Evolutionary conservation across 208 protist genomes (phyloP).

Genomic region (Leishmania mexicana): DNA sequence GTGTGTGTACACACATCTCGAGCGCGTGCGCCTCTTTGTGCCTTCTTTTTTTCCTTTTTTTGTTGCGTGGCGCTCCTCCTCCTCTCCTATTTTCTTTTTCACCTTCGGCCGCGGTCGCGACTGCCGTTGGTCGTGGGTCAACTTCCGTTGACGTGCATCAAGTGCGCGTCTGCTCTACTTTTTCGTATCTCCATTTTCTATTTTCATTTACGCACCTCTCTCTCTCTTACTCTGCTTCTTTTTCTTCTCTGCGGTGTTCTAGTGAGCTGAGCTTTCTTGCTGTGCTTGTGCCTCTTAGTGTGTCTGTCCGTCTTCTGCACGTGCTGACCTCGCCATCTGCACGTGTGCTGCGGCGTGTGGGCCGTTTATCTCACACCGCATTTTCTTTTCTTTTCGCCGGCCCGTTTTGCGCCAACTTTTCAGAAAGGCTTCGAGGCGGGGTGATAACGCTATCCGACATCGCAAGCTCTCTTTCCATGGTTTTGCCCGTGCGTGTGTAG

Average conservation of each 20-base stretch:
- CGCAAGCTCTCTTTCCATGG: background rate
- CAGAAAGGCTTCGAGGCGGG: background rate
- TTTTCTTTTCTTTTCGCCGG: background rate
- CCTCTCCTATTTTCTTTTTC: background rate
- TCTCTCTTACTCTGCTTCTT: slow-evolving; percentile 5
- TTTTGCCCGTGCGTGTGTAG: background rate
- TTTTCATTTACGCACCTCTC: background rate
- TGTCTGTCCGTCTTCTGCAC: background rate
- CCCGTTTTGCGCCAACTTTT: background rate
- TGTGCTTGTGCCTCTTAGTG: background rate
- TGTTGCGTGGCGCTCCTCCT: background rate
- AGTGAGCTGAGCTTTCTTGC: background rate
- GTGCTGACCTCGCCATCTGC: background rate
- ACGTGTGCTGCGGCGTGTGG: background rate
- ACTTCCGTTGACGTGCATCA: background rate
- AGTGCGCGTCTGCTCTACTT: background rate
- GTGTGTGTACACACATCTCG: background rate
- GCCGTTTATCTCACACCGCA: background rate
- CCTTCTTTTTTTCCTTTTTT: background rate
- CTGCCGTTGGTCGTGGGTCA: background rate
- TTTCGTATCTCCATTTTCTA: background rate
- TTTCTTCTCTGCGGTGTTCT: slow-evolving; percentile 2
- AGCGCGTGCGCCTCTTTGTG: background rate
- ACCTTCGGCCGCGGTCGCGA: background rate
- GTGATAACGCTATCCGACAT: background rate